Evolutionary conservation across 2,329 filamentous ascomycete genomes (phyloP), one percentile per base, ranked within the genome.

Genomic region (Aureobasidium namibiae): DNA sequence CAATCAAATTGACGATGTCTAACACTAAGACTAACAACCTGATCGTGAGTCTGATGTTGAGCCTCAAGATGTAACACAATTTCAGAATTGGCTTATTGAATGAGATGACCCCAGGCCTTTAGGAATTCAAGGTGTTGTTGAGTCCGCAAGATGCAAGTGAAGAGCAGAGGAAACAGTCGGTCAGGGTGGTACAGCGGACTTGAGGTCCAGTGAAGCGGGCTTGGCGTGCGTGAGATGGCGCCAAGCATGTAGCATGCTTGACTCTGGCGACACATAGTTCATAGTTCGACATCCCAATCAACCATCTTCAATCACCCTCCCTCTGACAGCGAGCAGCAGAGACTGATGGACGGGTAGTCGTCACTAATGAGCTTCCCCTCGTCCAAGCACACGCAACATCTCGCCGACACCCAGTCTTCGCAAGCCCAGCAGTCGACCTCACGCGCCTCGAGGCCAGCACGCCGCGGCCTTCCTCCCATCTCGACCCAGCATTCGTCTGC

Each of bases 391-490:
- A 63, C 65, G 61, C 63, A 67, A 56, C 59, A 64, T 52, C 61
- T 64, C 62, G 56, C 61, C 75, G 74, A 72, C 75, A 71, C 73
- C 56, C 65, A 65, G 62, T 71, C 76, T 41, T 16, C 50, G 72
- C 76, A 78, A 72, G 76, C 81, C 75, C 78, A 80, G 70, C 76
- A 80, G 67, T 76, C 72, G 73, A 59, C 34, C 36, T 44, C 57
- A 41, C 34, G 46, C 24, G 24, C 57, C 34, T 52, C 45, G 57
- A 52, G 46, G 33, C 38, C 57, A 34, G 39, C 77, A 71, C 80
- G 81, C 69, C 79, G 82, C 73, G 77, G 78, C 67, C 74, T 81
- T 69, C 78, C 82, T 67, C 81, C 82, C 69, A 79, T 84, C 67
- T 79, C 81, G 66, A 82, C 78, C 65, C 77, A 74, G 62, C 60